Evolutionary conservation across 1,139 yeast species (phyloP).

Genomic region (Lodderomyces orthopsilosis): DNA sequence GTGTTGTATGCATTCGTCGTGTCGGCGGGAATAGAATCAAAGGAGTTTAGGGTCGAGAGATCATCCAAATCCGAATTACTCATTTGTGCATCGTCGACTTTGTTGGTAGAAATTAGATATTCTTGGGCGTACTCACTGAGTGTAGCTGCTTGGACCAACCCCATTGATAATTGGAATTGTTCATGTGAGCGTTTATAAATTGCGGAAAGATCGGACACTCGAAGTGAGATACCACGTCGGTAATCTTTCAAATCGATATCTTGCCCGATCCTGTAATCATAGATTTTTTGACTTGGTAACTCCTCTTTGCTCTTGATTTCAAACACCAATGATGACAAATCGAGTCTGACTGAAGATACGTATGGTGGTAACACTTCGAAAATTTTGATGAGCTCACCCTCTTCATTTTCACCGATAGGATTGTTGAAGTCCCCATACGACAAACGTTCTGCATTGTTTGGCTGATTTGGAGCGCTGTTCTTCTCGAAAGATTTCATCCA

Average conservation of each 20-base stretch:
- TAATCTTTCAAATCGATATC: conserved; percentile 38
- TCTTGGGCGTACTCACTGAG: conserved; percentile 40
- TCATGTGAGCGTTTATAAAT: conserved; percentile 24
- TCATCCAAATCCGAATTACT: conserved; percentile 34
- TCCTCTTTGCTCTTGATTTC: conserved; percentile 45
- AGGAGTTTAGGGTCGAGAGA: conserved; percentile 33
- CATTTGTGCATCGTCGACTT: conserved; percentile 20
- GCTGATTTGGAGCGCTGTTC: background rate
- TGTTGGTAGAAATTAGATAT: conserved; percentile 36
- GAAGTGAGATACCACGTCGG: conserved; percentile 39
- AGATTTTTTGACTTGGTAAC: conserved; percentile 33
- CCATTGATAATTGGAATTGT: conserved; percentile 20
- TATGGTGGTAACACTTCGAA: conserved; percentile 33
- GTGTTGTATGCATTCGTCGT: conserved; percentile 13
- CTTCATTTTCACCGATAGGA: background rate
- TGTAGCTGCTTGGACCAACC: conserved; percentile 32
- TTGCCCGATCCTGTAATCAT: conserved; percentile 22
- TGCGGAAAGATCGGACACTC: conserved; percentile 22
- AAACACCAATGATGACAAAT: conserved; percentile 23
- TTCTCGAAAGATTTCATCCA: conserved; percentile 5
- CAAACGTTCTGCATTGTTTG: conserved; percentile 2
- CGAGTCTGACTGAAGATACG: conserved; percentile 26
- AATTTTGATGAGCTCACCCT: conserved; percentile 19
- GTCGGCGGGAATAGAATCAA: conserved; percentile 16
- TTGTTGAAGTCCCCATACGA: conserved; percentile 1